phyloP scores from a whole-genome alignment of 495 filamentous ascomycete genomes.

The Apodospora peruviana region DNA sequence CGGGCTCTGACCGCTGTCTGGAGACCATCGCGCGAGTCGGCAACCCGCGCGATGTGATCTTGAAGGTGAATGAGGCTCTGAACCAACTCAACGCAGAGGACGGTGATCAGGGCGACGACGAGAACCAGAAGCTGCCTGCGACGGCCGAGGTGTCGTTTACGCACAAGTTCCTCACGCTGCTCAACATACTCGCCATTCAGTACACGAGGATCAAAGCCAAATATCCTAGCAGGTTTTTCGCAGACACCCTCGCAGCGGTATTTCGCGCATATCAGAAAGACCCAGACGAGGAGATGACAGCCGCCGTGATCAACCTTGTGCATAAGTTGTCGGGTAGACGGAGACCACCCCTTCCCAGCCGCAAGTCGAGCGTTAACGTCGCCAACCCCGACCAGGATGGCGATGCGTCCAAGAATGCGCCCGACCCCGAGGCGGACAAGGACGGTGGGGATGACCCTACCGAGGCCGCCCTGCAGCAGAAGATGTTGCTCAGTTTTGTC shows the following conservation, averaged over 20 bases:
- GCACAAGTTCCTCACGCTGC: constrained; percentile 65
- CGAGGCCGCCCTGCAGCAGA: constrained; percentile 57
- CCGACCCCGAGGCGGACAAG: constrained; percentile 74
- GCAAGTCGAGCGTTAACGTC: constrained; percentile 57
- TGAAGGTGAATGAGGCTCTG: constrained; percentile 74
- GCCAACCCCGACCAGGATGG: constrained; percentile 40
- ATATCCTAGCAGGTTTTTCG: constrained; percentile 86
- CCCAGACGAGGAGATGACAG: constrained; percentile 57
- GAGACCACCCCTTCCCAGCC: constrained; percentile 67
- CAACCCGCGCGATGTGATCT: constrained; percentile 88
- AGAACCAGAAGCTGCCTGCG: constrained; percentile 17
- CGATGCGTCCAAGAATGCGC: constrained; percentile 51
- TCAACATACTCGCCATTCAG: constrained; percentile 77
- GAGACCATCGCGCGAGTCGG: constrained; percentile 71
- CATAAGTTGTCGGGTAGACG: constrained; percentile 67
- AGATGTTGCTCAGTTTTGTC: constrained; percentile 77
- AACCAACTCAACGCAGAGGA: constrained; percentile 45
- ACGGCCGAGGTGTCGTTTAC: constrained; percentile 18
- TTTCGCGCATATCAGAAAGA: constrained; percentile 55
- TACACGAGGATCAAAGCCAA: constrained; percentile 86
- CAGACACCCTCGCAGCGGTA: constrained; percentile 77
- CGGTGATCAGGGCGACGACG: constrained; percentile 20
- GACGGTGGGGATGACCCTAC: constrained; percentile 45
- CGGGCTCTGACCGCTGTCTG: constrained; percentile 67
- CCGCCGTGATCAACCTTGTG: constrained; percentile 69